A percentile compares a stretch with the other conserved stretches of the same genome.
phyloP scores from a whole-genome alignment of 2,329 filamentous ascomycete species.

The Phialocephala sp. region DNA sequence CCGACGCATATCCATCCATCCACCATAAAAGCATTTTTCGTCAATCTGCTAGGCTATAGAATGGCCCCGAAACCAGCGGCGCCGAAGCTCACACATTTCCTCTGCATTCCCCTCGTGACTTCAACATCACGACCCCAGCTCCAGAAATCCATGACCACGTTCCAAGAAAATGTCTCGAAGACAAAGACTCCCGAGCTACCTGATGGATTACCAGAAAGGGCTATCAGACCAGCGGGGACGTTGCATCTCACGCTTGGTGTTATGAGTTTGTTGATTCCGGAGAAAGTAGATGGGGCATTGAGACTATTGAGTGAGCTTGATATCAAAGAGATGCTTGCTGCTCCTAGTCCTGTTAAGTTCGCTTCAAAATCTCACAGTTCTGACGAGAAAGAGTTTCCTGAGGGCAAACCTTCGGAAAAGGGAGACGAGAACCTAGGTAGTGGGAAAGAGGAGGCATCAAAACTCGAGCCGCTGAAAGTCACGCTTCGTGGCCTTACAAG shows the following conservation, averaged over 20 bases:
- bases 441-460: constrained; percentile 7
- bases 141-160: constrained; percentile 62
- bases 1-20: neutral
- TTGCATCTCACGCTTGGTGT: constrained; percentile 88
- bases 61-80: constrained; percentile 18
- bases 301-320: constrained; percentile 52
- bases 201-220: constrained; percentile 63
- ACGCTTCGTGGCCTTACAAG: constrained; percentile 61
- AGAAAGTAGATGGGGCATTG: constrained; percentile 54
- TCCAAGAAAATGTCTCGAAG: constrained; percentile 51
- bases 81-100: constrained; percentile 70
- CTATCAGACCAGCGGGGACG: constrained; percentile 78
- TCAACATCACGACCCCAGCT: constrained; percentile 66
- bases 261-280: constrained; percentile 69
- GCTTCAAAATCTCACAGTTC: neutral
- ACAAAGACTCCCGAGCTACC: constrained; percentile 43
- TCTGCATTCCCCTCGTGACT: constrained; percentile 76
- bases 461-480: constrained; percentile 39
- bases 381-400: constrained; percentile 40
- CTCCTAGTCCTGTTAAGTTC: constrained; percentile 1
- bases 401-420: constrained; percentile 35
- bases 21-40: neutral
- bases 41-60: neutral
- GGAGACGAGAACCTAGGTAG: neutral
- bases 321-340: constrained; percentile 44